These are phyloP conservation scores for Maudiozyma serrabonitensis DNA, from an alignment of 805 yeast genomes.

Conservation along the genomic window DNA sequence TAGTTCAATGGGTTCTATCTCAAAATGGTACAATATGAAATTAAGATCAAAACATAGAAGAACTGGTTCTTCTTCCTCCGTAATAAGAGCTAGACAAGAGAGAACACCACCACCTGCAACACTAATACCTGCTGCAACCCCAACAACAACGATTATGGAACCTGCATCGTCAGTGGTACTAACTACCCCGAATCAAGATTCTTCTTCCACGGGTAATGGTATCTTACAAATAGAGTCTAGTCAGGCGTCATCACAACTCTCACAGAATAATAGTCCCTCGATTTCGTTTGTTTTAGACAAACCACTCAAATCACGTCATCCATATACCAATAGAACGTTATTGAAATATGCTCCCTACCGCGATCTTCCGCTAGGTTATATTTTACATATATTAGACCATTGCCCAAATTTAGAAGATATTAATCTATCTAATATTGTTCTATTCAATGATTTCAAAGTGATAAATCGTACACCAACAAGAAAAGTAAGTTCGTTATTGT, in stretches of 20 bases:
- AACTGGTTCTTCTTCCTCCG: not conserved
- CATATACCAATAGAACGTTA: constrained; percentile 51
- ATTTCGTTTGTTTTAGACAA: not conserved
- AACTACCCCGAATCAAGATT: no score
- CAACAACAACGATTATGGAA: not conserved
- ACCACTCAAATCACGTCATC: constrained; percentile 34
- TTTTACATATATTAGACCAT: constrained; percentile 55
- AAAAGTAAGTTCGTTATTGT: constrained; percentile 8
- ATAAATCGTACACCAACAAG: constrained; percentile 7
- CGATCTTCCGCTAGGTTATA: constrained; percentile 71
- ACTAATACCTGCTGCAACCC: not conserved
- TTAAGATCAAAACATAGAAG: constrained; percentile 9
- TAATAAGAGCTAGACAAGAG: not conserved
- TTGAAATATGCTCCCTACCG: constrained; percentile 53
- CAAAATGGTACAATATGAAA: constrained; percentile 14
- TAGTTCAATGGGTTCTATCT: not conserved
- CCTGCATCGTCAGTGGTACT: no score
- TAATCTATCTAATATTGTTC: constrained; percentile 50
- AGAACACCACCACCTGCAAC: not conserved
- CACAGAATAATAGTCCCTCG: not conserved
- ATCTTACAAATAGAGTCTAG: not conserved
- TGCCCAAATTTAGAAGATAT: constrained; percentile 53
- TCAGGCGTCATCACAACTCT: not conserved
- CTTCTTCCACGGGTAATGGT: no score
- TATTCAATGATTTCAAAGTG: constrained; percentile 56